These are phyloP conservation scores for Alloascoidea hylecoeti DNA, from an alignment of 805 yeast genomes.

Conservation along the genomic window DNA sequence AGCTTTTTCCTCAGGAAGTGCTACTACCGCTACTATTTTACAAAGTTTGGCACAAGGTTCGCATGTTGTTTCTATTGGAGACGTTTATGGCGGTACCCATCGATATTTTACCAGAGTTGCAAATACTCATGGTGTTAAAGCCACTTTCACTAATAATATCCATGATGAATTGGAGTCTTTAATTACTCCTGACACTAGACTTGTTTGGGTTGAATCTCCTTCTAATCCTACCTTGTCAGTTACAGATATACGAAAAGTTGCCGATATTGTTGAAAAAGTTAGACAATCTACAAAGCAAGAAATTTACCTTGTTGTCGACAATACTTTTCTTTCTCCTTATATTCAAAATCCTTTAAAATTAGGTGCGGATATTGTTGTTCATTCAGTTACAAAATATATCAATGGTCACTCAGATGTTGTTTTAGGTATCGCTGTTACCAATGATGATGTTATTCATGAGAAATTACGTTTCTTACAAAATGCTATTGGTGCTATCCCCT, in stretches of 20 bases:
- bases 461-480: constrained; percentile 67
- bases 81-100: constrained; percentile 87
- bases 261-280: constrained; percentile 32
- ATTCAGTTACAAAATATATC: constrained; percentile 82
- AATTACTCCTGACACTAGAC: constrained; percentile 46
- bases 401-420: constrained; percentile 91
- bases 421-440: constrained; percentile 70
- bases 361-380: constrained; percentile 83
- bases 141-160: constrained; percentile 54
- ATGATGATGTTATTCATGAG: constrained; percentile 43
- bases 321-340: constrained; percentile 82
- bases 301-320: constrained; percentile 60
- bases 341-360: constrained; percentile 68
- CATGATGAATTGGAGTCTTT: constrained; percentile 39
- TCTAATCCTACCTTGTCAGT: constrained; percentile 77
- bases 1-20: constrained; percentile 79
- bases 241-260: constrained; percentile 58
- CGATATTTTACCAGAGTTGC: constrained; percentile 84
- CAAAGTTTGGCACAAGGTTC: constrained; percentile 61
- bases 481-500: constrained; percentile 81
- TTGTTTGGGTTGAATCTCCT: constrained; percentile 85
- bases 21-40: constrained; percentile 63
- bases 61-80: constrained; percentile 70
- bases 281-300: constrained; percentile 31
- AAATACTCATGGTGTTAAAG: constrained; percentile 58